Percentiles rank a stretch among this genome's conserved stretches.
Evolutionary conservation across 306 rosid genomes (phyloP).

Genomic region (Corylus heterophylla): DNA sequence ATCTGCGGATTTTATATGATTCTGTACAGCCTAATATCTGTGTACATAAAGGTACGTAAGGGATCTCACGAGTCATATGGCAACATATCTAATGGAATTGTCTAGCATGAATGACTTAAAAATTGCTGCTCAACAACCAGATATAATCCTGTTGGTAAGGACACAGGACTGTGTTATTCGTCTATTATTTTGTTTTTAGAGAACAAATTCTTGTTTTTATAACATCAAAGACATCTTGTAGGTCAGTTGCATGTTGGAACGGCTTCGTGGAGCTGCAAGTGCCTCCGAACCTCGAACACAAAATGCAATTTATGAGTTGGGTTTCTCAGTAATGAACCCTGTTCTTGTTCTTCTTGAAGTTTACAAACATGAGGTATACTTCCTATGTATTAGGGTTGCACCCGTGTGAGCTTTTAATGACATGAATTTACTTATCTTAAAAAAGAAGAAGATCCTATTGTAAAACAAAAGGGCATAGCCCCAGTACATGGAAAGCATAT

Average conservation of each 20-base stretch:
- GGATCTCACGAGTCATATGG: slow-evolving; percentile 77
- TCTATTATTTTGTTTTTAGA: slow-evolving; percentile 15
- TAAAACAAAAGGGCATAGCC: background rate
- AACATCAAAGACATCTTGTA: slow-evolving; percentile 42
- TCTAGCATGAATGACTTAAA: slow-evolving; percentile 71
- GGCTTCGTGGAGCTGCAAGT: slow-evolving; percentile 89
- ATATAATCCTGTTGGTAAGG: slow-evolving; percentile 71
- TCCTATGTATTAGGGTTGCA: no score
- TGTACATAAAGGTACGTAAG: slow-evolving; percentile 59
- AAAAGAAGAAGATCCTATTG: background rate
- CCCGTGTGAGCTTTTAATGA: no score
- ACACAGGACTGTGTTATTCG: background rate
- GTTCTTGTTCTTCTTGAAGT: slow-evolving; percentile 71
- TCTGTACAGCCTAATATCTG: slow-evolving; percentile 17
- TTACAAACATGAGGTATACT: slow-evolving; percentile 84
- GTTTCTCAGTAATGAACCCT: slow-evolving; percentile 79
- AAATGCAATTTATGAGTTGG: slow-evolving; percentile 82
- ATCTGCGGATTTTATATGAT: slow-evolving; percentile 13
- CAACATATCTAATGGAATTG: slow-evolving; percentile 64
- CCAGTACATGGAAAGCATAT: background rate
- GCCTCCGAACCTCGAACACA: slow-evolving; percentile 94
- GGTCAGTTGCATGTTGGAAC: slow-evolving; percentile 95
- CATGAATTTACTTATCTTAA: no score
- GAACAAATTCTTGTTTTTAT: slow-evolving; percentile 22
- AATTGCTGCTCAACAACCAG: slow-evolving; percentile 82